A percentile compares a stretch with the other conserved stretches of the same genome.
These are phyloP conservation scores for Cerrena zonata DNA, from an alignment of 1,284 basidiomycete genomes.

Conservation along the genomic window DNA sequence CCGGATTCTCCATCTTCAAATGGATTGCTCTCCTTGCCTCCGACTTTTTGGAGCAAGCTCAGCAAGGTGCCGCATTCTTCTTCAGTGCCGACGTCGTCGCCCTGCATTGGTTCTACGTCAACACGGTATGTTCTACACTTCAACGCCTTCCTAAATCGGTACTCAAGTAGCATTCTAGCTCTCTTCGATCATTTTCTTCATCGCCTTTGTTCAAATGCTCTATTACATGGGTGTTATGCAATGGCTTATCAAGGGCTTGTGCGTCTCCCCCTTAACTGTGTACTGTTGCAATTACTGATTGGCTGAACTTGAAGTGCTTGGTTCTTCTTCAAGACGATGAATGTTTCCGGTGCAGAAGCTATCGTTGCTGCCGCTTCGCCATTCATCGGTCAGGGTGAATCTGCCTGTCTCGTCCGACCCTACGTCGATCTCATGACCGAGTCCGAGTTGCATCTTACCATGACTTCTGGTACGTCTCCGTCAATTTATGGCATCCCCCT, in stretches of 20 bases:
- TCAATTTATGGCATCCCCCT: no score
- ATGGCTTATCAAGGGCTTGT: constrained; percentile 81
- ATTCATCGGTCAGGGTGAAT: constrained; percentile 87
- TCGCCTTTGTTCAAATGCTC: constrained; percentile 82
- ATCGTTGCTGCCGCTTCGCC: constrained; percentile 88
- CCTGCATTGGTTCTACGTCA: constrained; percentile 78
- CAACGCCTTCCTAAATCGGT: background rate
- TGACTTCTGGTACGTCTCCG: constrained; percentile 69
- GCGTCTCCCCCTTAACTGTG: constrained; percentile 22
- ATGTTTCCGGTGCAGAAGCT: constrained; percentile 84
- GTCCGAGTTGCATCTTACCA: constrained; percentile 82
- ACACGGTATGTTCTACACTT: constrained; percentile 48
- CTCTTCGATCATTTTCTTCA: constrained; percentile 77
- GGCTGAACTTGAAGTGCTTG: constrained; percentile 65
- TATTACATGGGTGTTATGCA: constrained; percentile 86
- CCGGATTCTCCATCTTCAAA: constrained; percentile 75
- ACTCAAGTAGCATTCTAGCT: constrained; percentile 40
- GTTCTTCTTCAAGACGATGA: constrained; percentile 88
- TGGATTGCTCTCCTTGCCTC: constrained; percentile 74
- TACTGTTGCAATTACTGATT: constrained; percentile 8
- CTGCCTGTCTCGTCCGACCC: constrained; percentile 77
- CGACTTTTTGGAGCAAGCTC: constrained; percentile 63
- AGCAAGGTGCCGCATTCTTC: constrained; percentile 71
- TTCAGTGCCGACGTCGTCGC: constrained; percentile 53
- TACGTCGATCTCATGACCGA: constrained; percentile 86